Base-by-base conservation (phyloP, 768 basidiomycete genomes). In the Termitomyces sp. region DNA sequence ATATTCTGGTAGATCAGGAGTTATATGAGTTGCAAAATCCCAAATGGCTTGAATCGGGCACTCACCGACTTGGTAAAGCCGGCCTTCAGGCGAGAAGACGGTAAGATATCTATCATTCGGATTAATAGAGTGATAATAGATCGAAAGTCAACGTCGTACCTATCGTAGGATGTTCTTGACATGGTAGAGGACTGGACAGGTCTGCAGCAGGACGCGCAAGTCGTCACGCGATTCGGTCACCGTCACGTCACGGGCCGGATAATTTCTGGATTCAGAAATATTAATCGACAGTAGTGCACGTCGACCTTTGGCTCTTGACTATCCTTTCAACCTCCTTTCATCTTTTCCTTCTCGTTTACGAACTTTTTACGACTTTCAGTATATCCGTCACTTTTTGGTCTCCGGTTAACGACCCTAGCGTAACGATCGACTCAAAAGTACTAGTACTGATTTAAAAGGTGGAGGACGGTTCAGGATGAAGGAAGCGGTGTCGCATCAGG, bases 11-110 rank as follows among this genome's bases (percentile, higher is more conserved):
- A 59, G 12, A 12, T 53, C 34, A 59, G 54, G 54, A 23, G 21
- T 29, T 57, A 58, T 61, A 58, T 64, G 52, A 56, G 59, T 50
- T 56, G 21, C 35, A 41, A 40, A 42, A 40, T 51, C 43, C 52
- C 45, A 44, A 48, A 25, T 31, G 37, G 56, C 58, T 47, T 46
- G 17, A 29, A 55, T 53, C 37, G 17, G 43, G 43, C 14, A 56
- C 54, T 47, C 90, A 92, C 94, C 97, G 70, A 98, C 96, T 95
- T 99, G 97, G 70, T 98, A 99, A 58, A 99, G 77, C 56, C 96
- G 85, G 40, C 97, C 97, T 77, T 99, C 94, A 2, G 95, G 95
- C 2, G 93, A 97, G 79, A 97, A 97, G 63, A 98, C 92, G 27
- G 96, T 98, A 44, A 98, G 85, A 74, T 92, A 98, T 81, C 92